Conservation (phyloP, 2,329 filamentous ascomycete species). For the Calcarisporium arbuscula region DNA sequence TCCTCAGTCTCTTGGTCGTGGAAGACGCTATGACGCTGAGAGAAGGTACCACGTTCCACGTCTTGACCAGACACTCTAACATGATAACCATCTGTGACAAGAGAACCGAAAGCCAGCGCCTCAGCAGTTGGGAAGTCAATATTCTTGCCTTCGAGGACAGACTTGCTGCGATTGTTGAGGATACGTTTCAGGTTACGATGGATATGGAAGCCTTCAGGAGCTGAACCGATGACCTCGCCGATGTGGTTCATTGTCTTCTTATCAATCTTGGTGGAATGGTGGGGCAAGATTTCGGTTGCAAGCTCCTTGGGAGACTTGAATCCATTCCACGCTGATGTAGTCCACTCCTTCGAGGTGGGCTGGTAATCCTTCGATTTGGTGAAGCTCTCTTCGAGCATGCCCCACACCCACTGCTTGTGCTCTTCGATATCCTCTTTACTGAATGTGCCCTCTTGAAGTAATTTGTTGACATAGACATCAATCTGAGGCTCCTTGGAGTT, state of each 20-base stretch:
- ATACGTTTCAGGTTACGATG: slow-evolving; percentile 98
- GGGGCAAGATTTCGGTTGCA: slow-evolving; percentile 86
- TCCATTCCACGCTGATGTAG: slow-evolving; percentile 97
- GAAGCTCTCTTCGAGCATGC: slow-evolving; percentile 97
- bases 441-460: slow-evolving; percentile 88
- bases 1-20: slow-evolving; percentile 94
- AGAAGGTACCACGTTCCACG: slow-evolving; percentile 99
- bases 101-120: slow-evolving; percentile 86
- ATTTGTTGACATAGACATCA: slow-evolving; percentile 85
- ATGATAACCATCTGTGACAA: slow-evolving; percentile 90
- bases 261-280: slow-evolving; percentile 79
- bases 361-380: slow-evolving; percentile 96
- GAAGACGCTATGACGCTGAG: slow-evolving; percentile 92
- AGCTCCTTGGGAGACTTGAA: slow-evolving; percentile 99
- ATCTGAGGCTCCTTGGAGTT: slow-evolving; percentile 76
- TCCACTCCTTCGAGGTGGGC: slow-evolving; percentile 94
- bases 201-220: slow-evolving; percentile 78
- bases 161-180: slow-evolving; percentile 81
- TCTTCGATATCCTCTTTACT: slow-evolving; percentile 97
- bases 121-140: slow-evolving; percentile 98
- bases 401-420: slow-evolving; percentile 99
- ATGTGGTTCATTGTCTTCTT: slow-evolving; percentile 70
- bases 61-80: slow-evolving; percentile 97
- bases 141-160: slow-evolving; percentile 82
- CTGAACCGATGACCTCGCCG: slow-evolving; percentile 68